Evolutionary conservation across 805 yeast species (phyloP).

Genomic region (Nakazawaea anatomiae): DNA sequence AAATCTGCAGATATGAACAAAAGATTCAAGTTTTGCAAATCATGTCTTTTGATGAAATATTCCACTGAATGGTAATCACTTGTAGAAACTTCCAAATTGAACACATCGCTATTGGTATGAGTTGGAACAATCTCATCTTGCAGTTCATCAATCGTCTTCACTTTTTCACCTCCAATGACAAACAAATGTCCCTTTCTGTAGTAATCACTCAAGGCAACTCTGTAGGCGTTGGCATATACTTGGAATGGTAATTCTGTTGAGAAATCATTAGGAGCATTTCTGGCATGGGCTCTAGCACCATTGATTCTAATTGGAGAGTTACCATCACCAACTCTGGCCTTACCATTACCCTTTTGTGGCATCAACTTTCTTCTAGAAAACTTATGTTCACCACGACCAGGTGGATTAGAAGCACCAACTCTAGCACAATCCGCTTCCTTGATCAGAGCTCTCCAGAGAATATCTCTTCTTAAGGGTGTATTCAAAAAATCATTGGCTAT

Average conservation of each 20-base stretch:
- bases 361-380: conserved; percentile 76
- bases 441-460: conserved; percentile 90
- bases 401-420: conserved; percentile 84
- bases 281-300: conserved; percentile 86
- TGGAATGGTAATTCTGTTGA: conserved; percentile 70
- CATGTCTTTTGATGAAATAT: conserved; percentile 39
- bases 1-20: conserved; percentile 60
- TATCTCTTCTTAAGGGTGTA: conserved; percentile 79
- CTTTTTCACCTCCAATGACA: conserved; percentile 46
- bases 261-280: conserved; percentile 86
- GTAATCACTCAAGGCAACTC: conserved; percentile 76
- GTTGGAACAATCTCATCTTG: conserved; percentile 7
- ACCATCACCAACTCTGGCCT: conserved; percentile 94
- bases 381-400: conserved; percentile 81
- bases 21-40: conserved; percentile 45
- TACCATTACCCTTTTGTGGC: conserved; percentile 92
- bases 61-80: conserved; percentile 23
- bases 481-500: conserved; percentile 67
- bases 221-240: conserved; percentile 69
- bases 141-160: not conserved
- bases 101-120: conserved; percentile 18
- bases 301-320: conserved; percentile 88
- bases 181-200: conserved; percentile 70
- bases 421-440: conserved; percentile 86
- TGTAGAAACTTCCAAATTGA: conserved; percentile 21